A percentile compares a stretch with the other conserved stretches of the same genome.
phyloP scores from a whole-genome alignment of 1,284 basidiomycete species.

The Ustanciosporium gigantosporum region DNA sequence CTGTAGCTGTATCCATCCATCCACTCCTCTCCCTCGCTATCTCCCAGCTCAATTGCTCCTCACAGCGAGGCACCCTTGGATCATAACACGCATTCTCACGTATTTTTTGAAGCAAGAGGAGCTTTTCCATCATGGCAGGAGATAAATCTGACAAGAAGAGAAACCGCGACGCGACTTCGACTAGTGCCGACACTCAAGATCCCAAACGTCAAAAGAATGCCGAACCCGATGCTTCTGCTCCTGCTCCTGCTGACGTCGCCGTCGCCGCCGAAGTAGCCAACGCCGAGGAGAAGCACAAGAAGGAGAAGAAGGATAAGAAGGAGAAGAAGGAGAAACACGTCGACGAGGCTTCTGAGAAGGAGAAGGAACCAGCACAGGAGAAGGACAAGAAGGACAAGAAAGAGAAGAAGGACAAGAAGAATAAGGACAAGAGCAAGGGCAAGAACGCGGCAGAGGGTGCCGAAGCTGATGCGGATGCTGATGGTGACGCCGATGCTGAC shows the following conservation, averaged over 20 bases:
- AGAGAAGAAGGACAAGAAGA: too few relatives aligned
- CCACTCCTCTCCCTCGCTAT: too few relatives aligned
- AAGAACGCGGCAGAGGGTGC: too few relatives aligned
- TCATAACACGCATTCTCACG: background rate
- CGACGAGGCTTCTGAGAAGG: slow-evolving; percentile 14
- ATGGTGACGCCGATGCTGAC: background rate
- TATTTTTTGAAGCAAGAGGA: background rate
- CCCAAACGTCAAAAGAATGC: background rate
- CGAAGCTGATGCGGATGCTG: background rate
- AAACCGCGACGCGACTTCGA: background rate
- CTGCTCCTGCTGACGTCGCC: background rate
- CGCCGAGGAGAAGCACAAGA: slow-evolving; percentile 1
- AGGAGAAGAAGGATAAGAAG: slow-evolving; percentile 33
- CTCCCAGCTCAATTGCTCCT: too few relatives aligned
- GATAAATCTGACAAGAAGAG: slow-evolving; percentile 1
- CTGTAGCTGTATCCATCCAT: too few relatives aligned
- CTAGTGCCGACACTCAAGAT: background rate
- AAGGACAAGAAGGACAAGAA: slow-evolving; percentile 2
- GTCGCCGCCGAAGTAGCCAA: background rate
- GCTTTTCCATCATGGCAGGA: too few relatives aligned
- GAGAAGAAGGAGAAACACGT: slow-evolving; percentile 12
- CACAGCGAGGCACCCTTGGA: background rate
- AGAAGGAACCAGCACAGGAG: slow-evolving; percentile 4
- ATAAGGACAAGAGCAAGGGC: too few relatives aligned
- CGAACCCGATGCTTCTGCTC: background rate